Percentiles rank a stretch among this genome's conserved stretches.
These are phyloP conservation scores for Helianthus tuberosus DNA, from an alignment of 129 eudicot species.

Conservation along the genomic window DNA sequence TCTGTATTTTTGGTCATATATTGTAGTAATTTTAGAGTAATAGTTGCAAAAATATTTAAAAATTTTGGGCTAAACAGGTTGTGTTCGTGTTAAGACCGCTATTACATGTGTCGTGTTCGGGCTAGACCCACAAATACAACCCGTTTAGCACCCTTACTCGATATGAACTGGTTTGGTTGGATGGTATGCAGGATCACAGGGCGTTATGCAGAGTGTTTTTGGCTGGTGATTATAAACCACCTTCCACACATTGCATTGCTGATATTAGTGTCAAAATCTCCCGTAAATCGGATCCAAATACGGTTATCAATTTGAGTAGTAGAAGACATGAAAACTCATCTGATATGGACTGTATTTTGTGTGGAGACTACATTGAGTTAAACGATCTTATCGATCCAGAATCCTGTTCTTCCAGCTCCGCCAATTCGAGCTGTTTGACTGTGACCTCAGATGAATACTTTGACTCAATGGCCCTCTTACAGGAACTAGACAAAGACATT, in stretches of 20 bases:
- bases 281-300: not conserved
- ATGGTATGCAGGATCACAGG: conserved; percentile 54
- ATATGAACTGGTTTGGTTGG: conserved; percentile 34
- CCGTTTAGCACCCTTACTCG: not conserved
- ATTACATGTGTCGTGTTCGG: not conserved
- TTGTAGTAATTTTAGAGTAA: too few relatives aligned
- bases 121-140: not conserved
- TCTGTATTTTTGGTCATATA: not conserved
- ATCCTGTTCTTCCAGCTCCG: conserved; percentile 57
- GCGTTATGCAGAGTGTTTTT: conserved; percentile 63
- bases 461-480: conserved; percentile 52
- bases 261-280: conserved; percentile 16
- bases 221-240: conserved; percentile 26
- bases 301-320: not conserved
- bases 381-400: conserved; percentile 54
- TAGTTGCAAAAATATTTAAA: too few relatives aligned
- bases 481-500: conserved; percentile 38
- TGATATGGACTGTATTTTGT: conserved; percentile 39
- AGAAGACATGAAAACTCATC: conserved; percentile 16
- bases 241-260: not conserved
- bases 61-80: too few relatives aligned
- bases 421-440: conserved; percentile 58
- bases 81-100: not conserved
- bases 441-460: conserved; percentile 63
- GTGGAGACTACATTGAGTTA: conserved; percentile 68